These are phyloP conservation scores for Clonostachys rosea DNA, from an alignment of 2,329 filamentous ascomycete species.

Conservation along the genomic window DNA sequence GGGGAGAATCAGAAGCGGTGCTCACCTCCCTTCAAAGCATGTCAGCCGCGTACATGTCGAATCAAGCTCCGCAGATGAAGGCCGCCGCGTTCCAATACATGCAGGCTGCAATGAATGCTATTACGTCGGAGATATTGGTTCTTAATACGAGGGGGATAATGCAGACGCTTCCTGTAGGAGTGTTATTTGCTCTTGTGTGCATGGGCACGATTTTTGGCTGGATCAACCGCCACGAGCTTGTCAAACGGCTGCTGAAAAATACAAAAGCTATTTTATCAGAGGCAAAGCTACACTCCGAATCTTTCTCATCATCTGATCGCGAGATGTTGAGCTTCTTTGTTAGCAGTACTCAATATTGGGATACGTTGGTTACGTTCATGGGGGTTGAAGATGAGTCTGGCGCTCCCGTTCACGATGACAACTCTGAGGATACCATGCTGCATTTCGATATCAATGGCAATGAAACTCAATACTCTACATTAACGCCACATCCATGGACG, in stretches of 20 bases:
- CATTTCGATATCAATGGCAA: neutral
- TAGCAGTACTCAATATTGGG: slow-evolving; percentile 31
- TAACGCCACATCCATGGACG: slow-evolving; percentile 25
- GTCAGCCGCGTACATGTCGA: slow-evolving; percentile 28
- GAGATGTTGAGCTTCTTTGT: slow-evolving; percentile 28
- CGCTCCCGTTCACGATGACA: neutral
- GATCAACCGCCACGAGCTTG: slow-evolving; percentile 26
- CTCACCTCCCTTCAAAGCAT: slow-evolving; percentile 32
- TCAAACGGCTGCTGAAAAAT: slow-evolving; percentile 23
- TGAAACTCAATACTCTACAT: too few species aligned
- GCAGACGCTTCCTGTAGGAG: slow-evolving; percentile 20
- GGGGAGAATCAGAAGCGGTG: slow-evolving; percentile 27
- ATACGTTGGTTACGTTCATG: slow-evolving; percentile 30
- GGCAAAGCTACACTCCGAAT: slow-evolving; percentile 3
- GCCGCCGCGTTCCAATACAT: slow-evolving; percentile 25
- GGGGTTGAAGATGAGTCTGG: slow-evolving; percentile 15
- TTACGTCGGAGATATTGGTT: slow-evolving; percentile 24
- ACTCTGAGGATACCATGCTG: slow-evolving; percentile 6
- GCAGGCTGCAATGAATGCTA: slow-evolving; percentile 21
- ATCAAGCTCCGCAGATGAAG: slow-evolving; percentile 25
- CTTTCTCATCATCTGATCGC: slow-evolving; percentile 9
- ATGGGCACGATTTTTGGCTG: slow-evolving; percentile 32
- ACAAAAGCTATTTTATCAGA: slow-evolving; percentile 16
- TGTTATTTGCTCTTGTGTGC: slow-evolving; percentile 30
- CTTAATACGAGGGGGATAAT: slow-evolving; percentile 10